Percentiles rank a stretch among this genome's conserved stretches.
Evolutionary conservation across 441 rosid genomes (phyloP).

Genomic region (Eutrema salsugineum): DNA sequence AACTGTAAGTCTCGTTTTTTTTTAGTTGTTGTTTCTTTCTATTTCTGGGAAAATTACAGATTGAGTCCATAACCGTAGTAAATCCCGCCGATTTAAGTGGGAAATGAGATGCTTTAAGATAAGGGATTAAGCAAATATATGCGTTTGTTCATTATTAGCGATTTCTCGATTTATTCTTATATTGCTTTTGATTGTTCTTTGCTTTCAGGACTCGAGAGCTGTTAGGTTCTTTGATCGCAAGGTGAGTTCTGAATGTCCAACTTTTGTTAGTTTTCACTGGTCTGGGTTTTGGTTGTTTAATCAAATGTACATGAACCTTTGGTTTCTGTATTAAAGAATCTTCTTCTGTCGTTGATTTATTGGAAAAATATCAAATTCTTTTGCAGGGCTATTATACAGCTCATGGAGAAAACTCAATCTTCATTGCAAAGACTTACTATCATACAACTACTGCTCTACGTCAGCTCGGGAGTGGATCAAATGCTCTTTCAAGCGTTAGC

Average conservation of each 20-base stretch:
- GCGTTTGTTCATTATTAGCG: not conserved
- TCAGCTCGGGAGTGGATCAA: conserved; percentile 67
- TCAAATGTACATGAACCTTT: not conserved
- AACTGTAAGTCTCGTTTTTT: conserved; percentile 43
- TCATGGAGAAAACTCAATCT: conserved; percentile 85
- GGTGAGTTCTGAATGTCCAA: conserved; percentile 49
- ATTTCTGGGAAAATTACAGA: not conserved
- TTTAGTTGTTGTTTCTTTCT: not conserved
- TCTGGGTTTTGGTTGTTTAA: not conserved
- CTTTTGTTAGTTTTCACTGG: not conserved
- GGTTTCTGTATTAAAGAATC: too few species aligned
- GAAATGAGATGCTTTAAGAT: not conserved
- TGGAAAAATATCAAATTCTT: not conserved
- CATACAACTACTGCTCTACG: conserved; percentile 69
- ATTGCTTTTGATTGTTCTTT: not conserved
- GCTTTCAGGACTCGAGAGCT: conserved; percentile 72
- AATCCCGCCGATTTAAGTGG: not conserved
- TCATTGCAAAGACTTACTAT: conserved; percentile 89
- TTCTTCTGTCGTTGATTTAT: not conserved
- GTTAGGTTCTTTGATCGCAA: conserved; percentile 91
- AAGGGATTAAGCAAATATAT: not conserved
- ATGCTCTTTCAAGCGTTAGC: conserved; percentile 85
- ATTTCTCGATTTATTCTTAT: too few species aligned
- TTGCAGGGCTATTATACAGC: conserved; percentile 84
- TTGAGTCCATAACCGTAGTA: not conserved